Base-by-base conservation (phyloP, 169 alveolate genomes). In the Plasmodium billcollinsi region DNA sequence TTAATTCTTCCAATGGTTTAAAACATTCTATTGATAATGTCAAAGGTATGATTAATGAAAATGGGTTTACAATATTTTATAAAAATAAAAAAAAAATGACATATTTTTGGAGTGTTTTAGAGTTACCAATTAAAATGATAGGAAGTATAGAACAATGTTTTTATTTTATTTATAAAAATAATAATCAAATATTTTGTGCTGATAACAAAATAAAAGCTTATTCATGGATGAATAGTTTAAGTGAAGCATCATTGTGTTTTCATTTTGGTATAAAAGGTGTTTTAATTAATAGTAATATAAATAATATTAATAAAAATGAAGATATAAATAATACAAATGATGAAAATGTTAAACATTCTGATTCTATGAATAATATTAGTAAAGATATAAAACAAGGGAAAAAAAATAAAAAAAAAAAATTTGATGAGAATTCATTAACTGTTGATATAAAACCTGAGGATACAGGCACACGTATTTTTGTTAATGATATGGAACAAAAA, bases 1-100 rank as follows among this genome's bases (percentile, higher is more conserved):
- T 78, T 6, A 0, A 76, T 15, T 78, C 90, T 3, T 65, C 80
- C 4, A 78, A 78, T 45, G 90, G 90, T 8, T 67, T 78, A 67
- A 78, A 65, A 24, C 90, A 78, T 78, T 78, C 90, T 20, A 67
- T 78, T 66, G 90, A 78, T 24, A 78, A 78, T 52, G 90, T 78
- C 18, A 59, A 67, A 8, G 90, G 80, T 45, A 50, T 15, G 56
- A 39, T 78, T 66, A 66, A 78, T 59, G 29, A 78, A 50, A 66
- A 67, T 78, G 90, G 90, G 1, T 78, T 78, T 78, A 39, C 80
- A 6, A 78, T 78, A 50, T 78, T 78, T 78, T 67, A 78, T 45
- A 78, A 78, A 78, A 59, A 78, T 50, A 78, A 78, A 78, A 78
- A 78, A 78, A 78, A 78, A 66, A 78, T 78, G 66, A 67, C 74